phyloP scores from a whole-genome alignment of 2,329 filamentous ascomycete species.

The Hirsutella thompsonii region DNA sequence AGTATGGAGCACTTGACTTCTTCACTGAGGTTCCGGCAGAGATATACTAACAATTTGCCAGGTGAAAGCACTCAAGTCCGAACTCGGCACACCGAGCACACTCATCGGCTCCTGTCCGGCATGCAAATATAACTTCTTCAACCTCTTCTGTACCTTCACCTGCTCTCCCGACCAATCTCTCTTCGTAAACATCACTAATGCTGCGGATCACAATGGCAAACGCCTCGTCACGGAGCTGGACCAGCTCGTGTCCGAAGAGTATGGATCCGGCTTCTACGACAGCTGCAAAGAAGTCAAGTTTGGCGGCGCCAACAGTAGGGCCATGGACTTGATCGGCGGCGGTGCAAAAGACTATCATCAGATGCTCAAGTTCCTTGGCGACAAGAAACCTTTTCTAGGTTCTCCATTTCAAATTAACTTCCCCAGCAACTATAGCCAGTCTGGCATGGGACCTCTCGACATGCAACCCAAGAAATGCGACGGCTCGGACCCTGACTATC shows the following conservation, averaged over 20 bases:
- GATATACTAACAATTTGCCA: slow-evolving; percentile 17
- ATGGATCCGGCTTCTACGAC: slow-evolving; percentile 80
- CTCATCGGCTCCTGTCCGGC: slow-evolving; percentile 91
- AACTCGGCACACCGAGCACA: slow-evolving; percentile 74
- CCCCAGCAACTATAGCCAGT: slow-evolving; percentile 47
- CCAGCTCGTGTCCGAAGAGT: slow-evolving; percentile 73
- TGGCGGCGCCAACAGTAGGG: slow-evolving; percentile 81
- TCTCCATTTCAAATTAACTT: slow-evolving; percentile 99
- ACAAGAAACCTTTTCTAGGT: slow-evolving; percentile 71
- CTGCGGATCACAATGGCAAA: slow-evolving; percentile 46
- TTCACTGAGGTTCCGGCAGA: accelerated
- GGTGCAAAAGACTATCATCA: slow-evolving; percentile 82
- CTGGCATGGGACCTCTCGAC: slow-evolving; percentile 57
- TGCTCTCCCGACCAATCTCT: slow-evolving; percentile 94
- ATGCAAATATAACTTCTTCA: slow-evolving; percentile 97
- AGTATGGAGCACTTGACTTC: slow-evolving; percentile 24
- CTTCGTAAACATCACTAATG: slow-evolving; percentile 84
- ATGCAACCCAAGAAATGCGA: slow-evolving; percentile 79
- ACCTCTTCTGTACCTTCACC: slow-evolving; percentile 95
- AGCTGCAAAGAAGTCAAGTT: slow-evolving; percentile 99
- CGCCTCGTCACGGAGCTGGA: slow-evolving; percentile 76
- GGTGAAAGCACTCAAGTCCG: slow-evolving; percentile 69
- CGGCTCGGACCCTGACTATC: slow-evolving; percentile 70
- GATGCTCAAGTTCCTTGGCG: slow-evolving; percentile 82
- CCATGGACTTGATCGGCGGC: slow-evolving; percentile 92